A percentile compares a stretch with the other conserved stretches of the same genome.
Conservation (phyloP, 257 asterid species). For the Phtheirospermum japonicum region DNA sequence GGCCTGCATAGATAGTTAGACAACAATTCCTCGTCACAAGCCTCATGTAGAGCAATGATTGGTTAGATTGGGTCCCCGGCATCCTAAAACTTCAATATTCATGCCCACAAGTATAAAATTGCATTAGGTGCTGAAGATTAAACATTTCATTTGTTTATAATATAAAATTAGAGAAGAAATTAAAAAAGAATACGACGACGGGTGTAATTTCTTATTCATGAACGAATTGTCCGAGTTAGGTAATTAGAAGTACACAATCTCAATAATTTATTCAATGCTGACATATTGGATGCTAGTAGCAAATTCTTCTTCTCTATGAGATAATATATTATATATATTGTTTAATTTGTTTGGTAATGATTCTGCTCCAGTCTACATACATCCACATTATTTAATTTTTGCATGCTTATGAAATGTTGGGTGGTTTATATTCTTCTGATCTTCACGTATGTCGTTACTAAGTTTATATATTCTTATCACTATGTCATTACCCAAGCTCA, state of each 20-base stretch:
- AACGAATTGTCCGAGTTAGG: conserved; percentile 13
- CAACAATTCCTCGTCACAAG: not conserved
- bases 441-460: not conserved
- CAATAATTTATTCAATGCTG: conserved; percentile 14
- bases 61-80: conserved; percentile 6
- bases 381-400: not conserved
- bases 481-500: conserved; percentile 15
- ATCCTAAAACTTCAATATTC: not conserved
- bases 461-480: not conserved
- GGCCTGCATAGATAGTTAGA: not conserved
- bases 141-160: not conserved
- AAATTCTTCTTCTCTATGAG: not conserved
- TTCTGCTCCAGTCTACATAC: not conserved
- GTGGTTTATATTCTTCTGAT: too few species aligned
- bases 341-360: not conserved
- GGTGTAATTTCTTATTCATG: not conserved
- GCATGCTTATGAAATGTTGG: too few species aligned
- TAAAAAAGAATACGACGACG: not conserved
- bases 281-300: not conserved
- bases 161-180: not conserved
- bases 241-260: not conserved
- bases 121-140: not conserved
- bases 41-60: conserved; percentile 23
- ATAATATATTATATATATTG: not conserved
- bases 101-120: not conserved